Evolutionary conservation across 805 yeast genomes (phyloP).

Genomic region (Saturnispora hagleri): DNA sequence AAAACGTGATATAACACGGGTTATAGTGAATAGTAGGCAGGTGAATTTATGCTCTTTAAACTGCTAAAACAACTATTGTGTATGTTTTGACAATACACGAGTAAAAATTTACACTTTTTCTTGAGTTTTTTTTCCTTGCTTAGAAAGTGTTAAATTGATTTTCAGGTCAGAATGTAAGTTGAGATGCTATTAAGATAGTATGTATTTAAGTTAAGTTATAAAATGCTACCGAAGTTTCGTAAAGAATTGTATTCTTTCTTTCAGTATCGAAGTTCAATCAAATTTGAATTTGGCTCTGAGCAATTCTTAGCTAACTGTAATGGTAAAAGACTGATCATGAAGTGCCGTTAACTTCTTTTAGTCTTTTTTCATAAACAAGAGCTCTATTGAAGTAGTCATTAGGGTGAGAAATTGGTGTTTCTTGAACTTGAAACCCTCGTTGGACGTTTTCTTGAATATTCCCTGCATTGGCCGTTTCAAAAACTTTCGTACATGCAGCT

Average conservation of each 20-base stretch:
- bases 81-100: not conserved
- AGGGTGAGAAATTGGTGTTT: constrained; percentile 71
- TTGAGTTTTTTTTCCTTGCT: not conserved
- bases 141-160: not conserved
- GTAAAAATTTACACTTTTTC: not conserved
- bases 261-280: too few relatives aligned
- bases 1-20: not conserved
- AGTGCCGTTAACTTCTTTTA: constrained; percentile 1
- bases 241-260: too few relatives aligned
- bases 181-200: not conserved
- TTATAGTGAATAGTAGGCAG: too few relatives aligned
- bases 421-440: constrained; percentile 38
- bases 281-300: not conserved
- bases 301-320: not conserved
- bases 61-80: not conserved
- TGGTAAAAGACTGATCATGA: too few relatives aligned
- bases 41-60: not conserved
- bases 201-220: too few relatives aligned
- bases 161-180: not conserved
- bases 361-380: constrained; percentile 40
- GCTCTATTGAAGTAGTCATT: constrained; percentile 79
- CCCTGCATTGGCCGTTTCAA: constrained; percentile 57
- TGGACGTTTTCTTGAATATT: constrained; percentile 30
- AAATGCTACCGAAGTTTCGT: not conserved
- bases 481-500: constrained; percentile 82